These are phyloP conservation scores for Arthrobotrys iridis DNA, from an alignment of 2,329 filamentous ascomycete genomes.

Conservation along the genomic window DNA sequence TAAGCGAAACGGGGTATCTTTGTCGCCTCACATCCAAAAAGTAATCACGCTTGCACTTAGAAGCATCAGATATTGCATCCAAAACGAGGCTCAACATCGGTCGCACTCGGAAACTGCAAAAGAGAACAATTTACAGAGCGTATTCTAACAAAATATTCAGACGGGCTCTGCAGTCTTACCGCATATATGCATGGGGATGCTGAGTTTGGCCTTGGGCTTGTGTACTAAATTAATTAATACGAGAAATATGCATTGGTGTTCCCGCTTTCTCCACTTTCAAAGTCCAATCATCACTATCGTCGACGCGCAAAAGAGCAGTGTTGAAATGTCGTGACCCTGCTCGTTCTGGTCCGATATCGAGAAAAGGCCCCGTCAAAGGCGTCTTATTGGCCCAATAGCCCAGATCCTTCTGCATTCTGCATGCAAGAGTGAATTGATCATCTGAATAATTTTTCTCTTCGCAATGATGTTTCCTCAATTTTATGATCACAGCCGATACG, in stretches of 20 bases:
- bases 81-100: slow-evolving; percentile 46
- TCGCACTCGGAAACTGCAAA: slow-evolving; percentile 46
- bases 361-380: slow-evolving; percentile 14
- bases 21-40: slow-evolving; percentile 37
- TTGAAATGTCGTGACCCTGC: slow-evolving; percentile 16
- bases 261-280: slow-evolving; percentile 42
- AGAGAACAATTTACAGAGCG: not conserved
- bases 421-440: slow-evolving; percentile 52
- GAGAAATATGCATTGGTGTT: slow-evolving; percentile 52
- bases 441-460: slow-evolving; percentile 33
- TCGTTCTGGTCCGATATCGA: slow-evolving; percentile 48
- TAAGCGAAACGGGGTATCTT: slow-evolving; percentile 47
- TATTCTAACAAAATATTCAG: slow-evolving; percentile 15
- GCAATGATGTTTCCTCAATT: not conserved
- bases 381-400: slow-evolving; percentile 28
- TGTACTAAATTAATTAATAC: slow-evolving; percentile 40
- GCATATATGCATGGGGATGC: slow-evolving; percentile 35
- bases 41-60: slow-evolving; percentile 31
- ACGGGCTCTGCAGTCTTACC: slow-evolving; percentile 39
- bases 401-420: slow-evolving; percentile 52
- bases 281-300: slow-evolving; percentile 8
- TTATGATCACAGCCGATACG: slow-evolving; percentile 13
- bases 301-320: slow-evolving; percentile 39
- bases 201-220: slow-evolving; percentile 29
- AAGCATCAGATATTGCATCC: slow-evolving; percentile 16